A percentile compares a stretch with the other conserved stretches of the same genome.
Conservation (phyloP, 345 rosid genomes). For the Dovyalis caffra region DNA sequence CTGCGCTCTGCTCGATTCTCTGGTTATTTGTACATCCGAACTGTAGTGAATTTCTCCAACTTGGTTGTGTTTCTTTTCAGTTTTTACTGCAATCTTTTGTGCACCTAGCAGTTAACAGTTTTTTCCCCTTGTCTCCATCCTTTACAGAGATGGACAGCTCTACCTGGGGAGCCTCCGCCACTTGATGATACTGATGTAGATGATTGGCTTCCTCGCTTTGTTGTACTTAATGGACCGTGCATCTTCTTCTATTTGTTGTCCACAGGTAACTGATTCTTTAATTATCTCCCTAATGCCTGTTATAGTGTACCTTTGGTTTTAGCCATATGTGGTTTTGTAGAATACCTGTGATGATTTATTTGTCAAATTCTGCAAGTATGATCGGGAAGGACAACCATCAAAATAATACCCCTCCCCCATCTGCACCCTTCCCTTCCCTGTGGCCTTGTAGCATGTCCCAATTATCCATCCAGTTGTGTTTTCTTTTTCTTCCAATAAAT, state of each 20-base stretch:
- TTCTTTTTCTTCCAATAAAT: not conserved
- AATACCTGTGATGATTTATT: not conserved
- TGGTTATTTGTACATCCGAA: constrained; percentile 80
- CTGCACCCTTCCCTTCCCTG: not conserved
- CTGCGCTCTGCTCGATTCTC: constrained; percentile 83
- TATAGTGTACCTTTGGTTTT: not conserved
- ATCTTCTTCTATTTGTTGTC: constrained; percentile 73
- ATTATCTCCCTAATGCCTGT: not conserved
- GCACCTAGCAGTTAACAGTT: not conserved
- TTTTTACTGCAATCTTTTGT: constrained; percentile 17
- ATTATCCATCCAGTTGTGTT: not conserved
- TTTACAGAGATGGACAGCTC: constrained; percentile 85
- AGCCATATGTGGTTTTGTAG: not conserved
- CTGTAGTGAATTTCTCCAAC: constrained; percentile 42
- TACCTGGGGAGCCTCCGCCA: constrained; percentile 94
- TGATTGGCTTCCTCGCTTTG: constrained; percentile 97
- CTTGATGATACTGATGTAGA: constrained; percentile 89
- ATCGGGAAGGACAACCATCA: not conserved
- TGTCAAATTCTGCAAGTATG: not conserved
- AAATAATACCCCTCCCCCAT: not conserved
- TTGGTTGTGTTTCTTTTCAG: not conserved
- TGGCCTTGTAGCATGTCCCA: not conserved
- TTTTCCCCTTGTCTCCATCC: not conserved
- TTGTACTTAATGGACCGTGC: constrained; percentile 89
- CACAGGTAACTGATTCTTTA: constrained; percentile 50